These are phyloP conservation scores for rapeseed (Brassica napus) DNA, from an alignment of 345 rosid species.

Conservation along the genomic window DNA sequence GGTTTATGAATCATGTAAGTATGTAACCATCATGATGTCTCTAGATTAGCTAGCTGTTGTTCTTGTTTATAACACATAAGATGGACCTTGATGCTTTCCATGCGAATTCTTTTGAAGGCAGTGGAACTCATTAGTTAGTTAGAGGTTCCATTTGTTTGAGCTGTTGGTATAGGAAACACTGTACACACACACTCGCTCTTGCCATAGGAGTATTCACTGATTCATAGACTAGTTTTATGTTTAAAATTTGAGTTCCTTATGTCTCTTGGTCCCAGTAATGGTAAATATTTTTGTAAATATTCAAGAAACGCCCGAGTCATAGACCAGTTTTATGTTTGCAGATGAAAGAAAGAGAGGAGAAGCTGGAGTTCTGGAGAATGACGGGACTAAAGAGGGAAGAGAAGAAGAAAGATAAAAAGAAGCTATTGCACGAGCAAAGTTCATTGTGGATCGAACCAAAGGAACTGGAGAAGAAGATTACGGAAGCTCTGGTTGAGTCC, in stretches of 20 bases:
- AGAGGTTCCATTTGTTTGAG: background rate
- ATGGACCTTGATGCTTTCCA: background rate
- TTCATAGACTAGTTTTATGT: background rate
- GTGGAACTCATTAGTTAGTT: background rate
- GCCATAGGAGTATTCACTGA: background rate
- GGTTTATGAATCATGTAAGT: background rate
- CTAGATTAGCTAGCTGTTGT: background rate
- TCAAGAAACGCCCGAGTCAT: background rate
- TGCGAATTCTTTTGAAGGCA: background rate
- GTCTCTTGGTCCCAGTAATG: too few species aligned
- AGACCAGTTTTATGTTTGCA: constrained; percentile 29
- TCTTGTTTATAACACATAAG: background rate
- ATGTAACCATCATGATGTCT: background rate
- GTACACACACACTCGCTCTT: background rate
- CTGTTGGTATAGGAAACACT: constrained; percentile 8
- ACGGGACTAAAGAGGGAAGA: constrained; percentile 48
- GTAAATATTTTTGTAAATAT: background rate
- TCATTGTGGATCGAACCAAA: constrained; percentile 65
- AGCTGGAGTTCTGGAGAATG: constrained; percentile 80
- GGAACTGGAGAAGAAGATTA: constrained; percentile 48
- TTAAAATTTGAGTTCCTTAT: background rate
- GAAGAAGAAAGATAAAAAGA: constrained; percentile 48
- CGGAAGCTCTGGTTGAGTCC: constrained; percentile 41
- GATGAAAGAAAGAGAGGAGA: constrained; percentile 79
- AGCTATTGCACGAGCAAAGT: constrained; percentile 53